Conservation (phyloP, 2,329 filamentous ascomycete genomes). For the Ophiostoma tasmaniense region DNA sequence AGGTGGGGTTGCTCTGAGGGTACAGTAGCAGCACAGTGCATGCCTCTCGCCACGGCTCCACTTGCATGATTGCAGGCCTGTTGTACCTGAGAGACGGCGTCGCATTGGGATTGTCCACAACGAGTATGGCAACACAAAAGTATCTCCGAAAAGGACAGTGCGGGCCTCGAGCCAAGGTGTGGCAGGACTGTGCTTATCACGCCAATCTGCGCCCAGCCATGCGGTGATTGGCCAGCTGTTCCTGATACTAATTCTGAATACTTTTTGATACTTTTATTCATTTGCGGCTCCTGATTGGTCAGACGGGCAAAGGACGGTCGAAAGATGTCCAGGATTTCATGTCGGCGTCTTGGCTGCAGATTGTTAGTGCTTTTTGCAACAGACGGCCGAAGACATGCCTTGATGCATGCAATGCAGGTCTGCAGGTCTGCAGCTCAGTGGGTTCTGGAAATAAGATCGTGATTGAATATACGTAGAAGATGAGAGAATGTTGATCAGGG, state of each 20-base stretch:
- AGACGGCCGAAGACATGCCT: neutral
- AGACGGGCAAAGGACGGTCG: neutral
- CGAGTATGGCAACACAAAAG: neutral
- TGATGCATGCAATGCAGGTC: neutral
- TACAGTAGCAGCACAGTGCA: neutral
- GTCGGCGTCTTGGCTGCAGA: slow-evolving; percentile 1
- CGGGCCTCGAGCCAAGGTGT: neutral
- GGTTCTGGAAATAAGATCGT: neutral
- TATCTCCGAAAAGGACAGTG: neutral
- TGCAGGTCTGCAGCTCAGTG: slow-evolving; percentile 1
- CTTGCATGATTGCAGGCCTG: neutral
- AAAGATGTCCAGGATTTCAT: neutral
- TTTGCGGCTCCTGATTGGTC: neutral
- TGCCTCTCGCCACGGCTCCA: neutral
- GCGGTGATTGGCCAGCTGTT: neutral
- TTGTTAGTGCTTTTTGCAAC: neutral
- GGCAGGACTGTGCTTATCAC: slow-evolving; percentile 11
- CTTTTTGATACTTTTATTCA: neutral
- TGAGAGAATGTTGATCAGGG: neutral
- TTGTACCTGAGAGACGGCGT: neutral
- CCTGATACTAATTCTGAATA: neutral
- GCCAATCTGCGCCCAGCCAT: slow-evolving; percentile 5
- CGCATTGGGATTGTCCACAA: neutral
- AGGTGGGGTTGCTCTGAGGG: neutral
- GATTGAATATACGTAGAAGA: neutral